A percentile compares a stretch with the other conserved stretches of the same genome.
These are phyloP conservation scores for Agrostemma githago DNA, from an alignment of 148 eudicot species.

Conservation along the genomic window DNA sequence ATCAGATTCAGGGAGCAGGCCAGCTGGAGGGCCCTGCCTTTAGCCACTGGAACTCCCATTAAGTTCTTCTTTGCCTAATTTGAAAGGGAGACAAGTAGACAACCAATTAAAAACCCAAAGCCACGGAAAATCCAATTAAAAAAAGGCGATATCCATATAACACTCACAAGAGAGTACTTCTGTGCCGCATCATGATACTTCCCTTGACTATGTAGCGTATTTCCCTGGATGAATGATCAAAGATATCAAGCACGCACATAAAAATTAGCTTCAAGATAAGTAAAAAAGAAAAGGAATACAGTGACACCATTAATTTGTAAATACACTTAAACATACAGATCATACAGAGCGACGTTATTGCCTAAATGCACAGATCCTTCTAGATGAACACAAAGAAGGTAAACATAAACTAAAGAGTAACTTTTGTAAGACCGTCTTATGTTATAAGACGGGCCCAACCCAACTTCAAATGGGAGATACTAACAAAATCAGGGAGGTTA, in stretches of 20 bases:
- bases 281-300: background rate
- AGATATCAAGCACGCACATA: constrained; percentile 10
- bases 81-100: constrained; percentile 8
- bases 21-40: constrained; percentile 44
- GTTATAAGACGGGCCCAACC: too few species aligned
- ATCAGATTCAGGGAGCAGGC: constrained; percentile 95
- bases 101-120: constrained; percentile 1
- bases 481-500: too few species aligned
- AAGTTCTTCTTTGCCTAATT: constrained; percentile 82
- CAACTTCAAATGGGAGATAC: too few species aligned
- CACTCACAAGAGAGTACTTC: constrained; percentile 83
- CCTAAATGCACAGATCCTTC: too few species aligned
- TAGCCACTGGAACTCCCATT: constrained; percentile 54
- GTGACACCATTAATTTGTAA: background rate
- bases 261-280: background rate
- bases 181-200: constrained; percentile 62
- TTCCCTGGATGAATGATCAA: constrained; percentile 53
- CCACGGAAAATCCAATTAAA: background rate
- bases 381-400: too few species aligned
- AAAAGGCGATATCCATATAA: constrained; percentile 13
- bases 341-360: too few species aligned
- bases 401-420: too few species aligned
- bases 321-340: too few species aligned
- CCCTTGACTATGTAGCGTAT: constrained; percentile 81
- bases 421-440: too few species aligned